Conservation (phyloP, 345 rosid species). For the Erodium maritimum region DNA sequence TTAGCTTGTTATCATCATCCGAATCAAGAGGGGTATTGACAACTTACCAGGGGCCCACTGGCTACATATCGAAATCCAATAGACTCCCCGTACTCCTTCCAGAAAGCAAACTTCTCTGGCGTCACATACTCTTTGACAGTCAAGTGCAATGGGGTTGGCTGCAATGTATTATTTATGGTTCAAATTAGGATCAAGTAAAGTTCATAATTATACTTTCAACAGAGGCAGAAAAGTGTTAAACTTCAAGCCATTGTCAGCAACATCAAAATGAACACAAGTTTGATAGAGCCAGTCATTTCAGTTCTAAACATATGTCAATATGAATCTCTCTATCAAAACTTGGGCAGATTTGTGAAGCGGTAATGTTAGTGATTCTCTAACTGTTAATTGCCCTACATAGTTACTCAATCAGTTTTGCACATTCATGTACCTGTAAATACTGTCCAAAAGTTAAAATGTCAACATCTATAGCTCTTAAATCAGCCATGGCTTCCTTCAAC, state of each 20-base stretch:
- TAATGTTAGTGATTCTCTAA: no score
- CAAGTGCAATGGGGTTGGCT: conserved; percentile 94
- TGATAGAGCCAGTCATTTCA: background rate
- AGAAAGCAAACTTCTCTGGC: conserved; percentile 84
- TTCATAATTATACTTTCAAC: no score
- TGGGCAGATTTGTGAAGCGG: no score
- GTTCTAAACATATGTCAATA: no score
- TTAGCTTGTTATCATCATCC: background rate
- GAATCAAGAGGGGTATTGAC: background rate
- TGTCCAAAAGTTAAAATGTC: conserved; percentile 95
- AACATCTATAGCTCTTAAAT: conserved; percentile 80
- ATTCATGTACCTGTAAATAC: conserved; percentile 67
- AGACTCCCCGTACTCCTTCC: conserved; percentile 95
- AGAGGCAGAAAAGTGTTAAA: background rate
- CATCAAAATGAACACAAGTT: background rate
- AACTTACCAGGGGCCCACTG: conserved; percentile 89
- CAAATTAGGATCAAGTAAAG: no score
- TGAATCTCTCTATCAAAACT: no score
- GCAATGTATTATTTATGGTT: conserved; percentile 14
- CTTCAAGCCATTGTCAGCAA: background rate
- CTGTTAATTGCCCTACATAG: no score
- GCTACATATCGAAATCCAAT: conserved; percentile 93
- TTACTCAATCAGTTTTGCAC: background rate
- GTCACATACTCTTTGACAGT: conserved; percentile 91
- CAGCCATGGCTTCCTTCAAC: conserved; percentile 74